Percentiles rank a stretch among this genome's conserved stretches.
phyloP scores from a whole-genome alignment of 2,329 filamentous ascomycete species.

The Verticillium nonalfalfae region DNA sequence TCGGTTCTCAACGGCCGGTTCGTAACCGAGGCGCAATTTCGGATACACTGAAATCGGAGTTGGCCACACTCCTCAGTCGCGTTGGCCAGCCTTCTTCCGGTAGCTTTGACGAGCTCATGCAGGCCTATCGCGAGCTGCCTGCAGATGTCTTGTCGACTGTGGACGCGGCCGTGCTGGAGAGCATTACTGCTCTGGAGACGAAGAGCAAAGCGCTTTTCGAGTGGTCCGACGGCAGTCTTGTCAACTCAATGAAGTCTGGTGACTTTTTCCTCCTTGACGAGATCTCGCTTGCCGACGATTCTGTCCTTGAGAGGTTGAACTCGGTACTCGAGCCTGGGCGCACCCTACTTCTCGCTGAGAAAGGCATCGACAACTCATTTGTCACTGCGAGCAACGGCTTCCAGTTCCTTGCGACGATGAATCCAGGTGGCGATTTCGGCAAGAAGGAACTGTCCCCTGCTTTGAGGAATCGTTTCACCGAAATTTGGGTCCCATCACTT shows the following conservation, averaged over 20 bases:
- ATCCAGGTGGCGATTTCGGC: slow-evolving; percentile 95
- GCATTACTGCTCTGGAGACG: slow-evolving; percentile 40
- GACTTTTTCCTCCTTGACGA: slow-evolving; percentile 94
- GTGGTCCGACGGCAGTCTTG: slow-evolving; percentile 90
- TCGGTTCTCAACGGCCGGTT: slow-evolving; percentile 88
- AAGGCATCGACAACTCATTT: slow-evolving; percentile 77
- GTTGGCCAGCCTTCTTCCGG: slow-evolving; percentile 32
- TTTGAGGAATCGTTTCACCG: slow-evolving; percentile 91
- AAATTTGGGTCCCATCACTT: slow-evolving; percentile 94
- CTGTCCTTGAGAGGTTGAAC: slow-evolving; percentile 91
- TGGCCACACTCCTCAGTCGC: slow-evolving; percentile 39
- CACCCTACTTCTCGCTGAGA: slow-evolving; percentile 85
- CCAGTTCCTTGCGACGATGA: slow-evolving; percentile 98
- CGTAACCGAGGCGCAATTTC: slow-evolving; percentile 74
- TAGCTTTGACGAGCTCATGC: slow-evolving; percentile 49
- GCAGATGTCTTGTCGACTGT: slow-evolving; percentile 35
- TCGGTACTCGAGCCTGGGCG: slow-evolving; percentile 88
- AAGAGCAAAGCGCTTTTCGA: slow-evolving; percentile 86
- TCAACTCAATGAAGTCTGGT: slow-evolving; percentile 86
- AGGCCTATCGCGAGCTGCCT: slow-evolving; percentile 49
- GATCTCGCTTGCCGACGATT: slow-evolving; percentile 96
- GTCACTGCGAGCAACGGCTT: slow-evolving; percentile 73
- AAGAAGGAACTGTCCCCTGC: slow-evolving; percentile 97
- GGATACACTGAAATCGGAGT: slow-evolving; percentile 56
- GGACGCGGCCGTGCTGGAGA: slow-evolving; percentile 38